These are phyloP conservation scores for Saussurea involucrata DNA, from an alignment of 129 eudicot genomes.

Conservation along the genomic window DNA sequence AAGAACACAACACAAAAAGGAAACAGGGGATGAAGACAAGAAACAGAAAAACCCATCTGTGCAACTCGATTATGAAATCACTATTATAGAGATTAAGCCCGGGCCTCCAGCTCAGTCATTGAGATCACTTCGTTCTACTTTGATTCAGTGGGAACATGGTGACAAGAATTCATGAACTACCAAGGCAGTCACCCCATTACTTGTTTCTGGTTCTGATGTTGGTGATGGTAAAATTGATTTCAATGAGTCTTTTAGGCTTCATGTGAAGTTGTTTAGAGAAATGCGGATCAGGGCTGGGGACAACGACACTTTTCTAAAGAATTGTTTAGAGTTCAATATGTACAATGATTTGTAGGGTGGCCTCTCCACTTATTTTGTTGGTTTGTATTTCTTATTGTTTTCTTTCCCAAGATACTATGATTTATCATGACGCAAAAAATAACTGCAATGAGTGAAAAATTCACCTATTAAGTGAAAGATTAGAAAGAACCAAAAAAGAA, in stretches of 20 bases:
- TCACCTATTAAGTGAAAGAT: too few relatives aligned
- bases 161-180: constrained; percentile 66
- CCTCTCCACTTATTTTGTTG: too few relatives aligned
- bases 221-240: constrained; percentile 83
- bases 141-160: constrained; percentile 85
- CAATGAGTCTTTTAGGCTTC: constrained; percentile 68
- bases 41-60: constrained; percentile 48
- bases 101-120: constrained; percentile 95
- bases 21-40: constrained; percentile 60
- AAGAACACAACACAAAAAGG: constrained; percentile 29
- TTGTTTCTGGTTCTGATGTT: constrained; percentile 46
- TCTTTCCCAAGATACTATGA: too few relatives aligned
- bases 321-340: constrained; percentile 73
- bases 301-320: constrained; percentile 53
- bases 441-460: too few relatives aligned
- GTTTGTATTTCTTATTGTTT: not conserved
- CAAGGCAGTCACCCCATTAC: constrained; percentile 63
- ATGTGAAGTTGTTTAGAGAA: constrained; percentile 51
- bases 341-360: too few relatives aligned
- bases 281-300: constrained; percentile 58
- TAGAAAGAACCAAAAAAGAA: too few relatives aligned
- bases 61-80: constrained; percentile 61
- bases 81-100: constrained; percentile 78
- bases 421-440: too few relatives aligned
- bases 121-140: too few relatives aligned